These are phyloP conservation scores for Phytophthora foliorum DNA, from an alignment of 352 stramenopile species.

Conservation along the genomic window DNA sequence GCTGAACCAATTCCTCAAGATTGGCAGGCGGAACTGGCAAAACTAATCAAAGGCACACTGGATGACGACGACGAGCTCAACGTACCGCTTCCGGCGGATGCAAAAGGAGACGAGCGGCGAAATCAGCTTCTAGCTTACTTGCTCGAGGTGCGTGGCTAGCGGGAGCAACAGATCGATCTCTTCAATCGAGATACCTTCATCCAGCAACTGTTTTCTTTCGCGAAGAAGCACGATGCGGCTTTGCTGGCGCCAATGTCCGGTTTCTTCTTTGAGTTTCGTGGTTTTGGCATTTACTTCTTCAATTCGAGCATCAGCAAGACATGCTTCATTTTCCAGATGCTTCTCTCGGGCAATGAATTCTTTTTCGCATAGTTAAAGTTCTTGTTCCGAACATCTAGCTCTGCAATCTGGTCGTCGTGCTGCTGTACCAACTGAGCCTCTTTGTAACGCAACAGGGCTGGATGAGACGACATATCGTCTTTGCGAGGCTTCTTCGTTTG, in stretches of 20 bases:
- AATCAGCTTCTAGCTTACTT: conserved; percentile 25
- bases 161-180: conserved; percentile 24
- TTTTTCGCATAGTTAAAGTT: conserved; percentile 13
- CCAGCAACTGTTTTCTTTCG: conserved; percentile 20
- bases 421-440: conserved; percentile 9
- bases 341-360: background rate
- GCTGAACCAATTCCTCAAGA: conserved; percentile 15
- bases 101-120: conserved; percentile 4
- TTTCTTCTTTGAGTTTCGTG: conserved; percentile 22
- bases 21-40: conserved; percentile 10
- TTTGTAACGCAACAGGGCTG: background rate
- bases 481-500: conserved; percentile 1
- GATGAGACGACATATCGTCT: conserved; percentile 2
- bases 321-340: conserved; percentile 15
- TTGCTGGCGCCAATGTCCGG: conserved; percentile 18
- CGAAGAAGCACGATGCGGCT: conserved; percentile 16
- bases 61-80: conserved; percentile 32
- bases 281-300: conserved; percentile 20
- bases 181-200: conserved; percentile 25
- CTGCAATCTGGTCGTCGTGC: background rate
- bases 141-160: conserved; percentile 10
- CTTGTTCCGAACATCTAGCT: conserved; percentile 2
- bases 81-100: conserved; percentile 11
- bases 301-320: conserved; percentile 1
- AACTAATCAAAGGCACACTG: background rate